Conservation (phyloP, 495 filamentous ascomycete genomes). For the Rostrohypoxylon terebratum region DNA sequence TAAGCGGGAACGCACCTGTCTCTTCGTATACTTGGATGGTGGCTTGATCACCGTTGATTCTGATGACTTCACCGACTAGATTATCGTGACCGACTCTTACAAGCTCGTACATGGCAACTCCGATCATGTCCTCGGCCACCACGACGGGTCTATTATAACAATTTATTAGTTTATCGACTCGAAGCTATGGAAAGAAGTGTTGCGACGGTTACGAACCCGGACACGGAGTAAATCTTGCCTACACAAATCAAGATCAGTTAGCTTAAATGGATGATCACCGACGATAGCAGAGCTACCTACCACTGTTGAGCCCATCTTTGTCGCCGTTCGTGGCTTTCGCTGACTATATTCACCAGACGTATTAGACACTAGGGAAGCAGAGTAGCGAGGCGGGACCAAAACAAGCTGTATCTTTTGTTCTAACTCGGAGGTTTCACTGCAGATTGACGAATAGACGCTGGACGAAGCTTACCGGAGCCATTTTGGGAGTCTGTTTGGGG, state of each 20-base stretch:
- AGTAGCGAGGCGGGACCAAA: conserved; percentile 11
- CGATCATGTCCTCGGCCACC: conserved; percentile 97
- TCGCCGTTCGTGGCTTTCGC: conserved; percentile 54
- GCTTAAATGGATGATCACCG: neutral
- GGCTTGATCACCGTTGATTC: conserved; percentile 93
- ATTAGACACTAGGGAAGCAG: conserved; percentile 30
- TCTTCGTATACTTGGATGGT: conserved; percentile 99
- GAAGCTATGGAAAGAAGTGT: conserved; percentile 6
- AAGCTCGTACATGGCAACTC: conserved; percentile 99
- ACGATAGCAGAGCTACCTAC: conserved; percentile 38
- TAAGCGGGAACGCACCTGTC: conserved; percentile 72
- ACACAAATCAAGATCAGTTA: conserved; percentile 45
- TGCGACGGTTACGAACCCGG: conserved; percentile 68
- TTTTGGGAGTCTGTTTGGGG: conserved; percentile 60
- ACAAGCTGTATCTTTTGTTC: conserved; percentile 24
- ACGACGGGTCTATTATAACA: conserved; percentile 80
- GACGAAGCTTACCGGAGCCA: conserved; percentile 68
- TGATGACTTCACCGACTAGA: conserved; percentile 96
- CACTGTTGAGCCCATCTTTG: conserved; percentile 54
- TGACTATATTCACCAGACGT: conserved; percentile 32
- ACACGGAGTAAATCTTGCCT: conserved; percentile 85
- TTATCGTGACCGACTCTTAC: conserved; percentile 90
- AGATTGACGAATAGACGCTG: conserved; percentile 17
- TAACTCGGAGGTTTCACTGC: conserved; percentile 3
- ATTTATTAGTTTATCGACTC: conserved; percentile 39